Percentiles rank a stretch among this genome's conserved stretches.
phyloP scores from a whole-genome alignment of 2,329 filamentous ascomycete species.

The Ilyonectria sp. region DNA sequence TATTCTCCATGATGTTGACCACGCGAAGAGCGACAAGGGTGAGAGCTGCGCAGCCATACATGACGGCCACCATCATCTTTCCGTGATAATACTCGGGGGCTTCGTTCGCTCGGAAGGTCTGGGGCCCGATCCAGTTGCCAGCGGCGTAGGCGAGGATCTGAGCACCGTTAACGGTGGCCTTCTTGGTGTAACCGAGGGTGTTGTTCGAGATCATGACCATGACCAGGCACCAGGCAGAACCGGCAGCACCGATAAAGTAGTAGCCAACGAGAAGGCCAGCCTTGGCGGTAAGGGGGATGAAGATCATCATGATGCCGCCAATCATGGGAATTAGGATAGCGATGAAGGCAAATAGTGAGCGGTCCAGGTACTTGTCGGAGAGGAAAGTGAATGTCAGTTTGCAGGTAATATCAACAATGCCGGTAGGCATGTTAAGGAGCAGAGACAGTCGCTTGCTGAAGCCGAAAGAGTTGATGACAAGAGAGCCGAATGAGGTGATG shows the following conservation, averaged over 20 bases:
- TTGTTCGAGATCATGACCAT: constrained; percentile 50
- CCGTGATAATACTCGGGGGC: constrained; percentile 43
- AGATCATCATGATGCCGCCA: constrained; percentile 48
- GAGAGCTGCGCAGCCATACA: constrained; percentile 38
- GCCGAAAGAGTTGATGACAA: constrained; percentile 71
- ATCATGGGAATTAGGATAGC: constrained; percentile 48
- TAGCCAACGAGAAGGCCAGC: constrained; percentile 42
- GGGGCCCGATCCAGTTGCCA: constrained; percentile 45
- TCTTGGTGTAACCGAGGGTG: constrained; percentile 50
- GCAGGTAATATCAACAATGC: constrained; percentile 70
- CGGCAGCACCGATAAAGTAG: constrained; percentile 44
- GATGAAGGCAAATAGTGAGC: constrained; percentile 44
- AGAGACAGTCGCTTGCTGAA: constrained; percentile 68
- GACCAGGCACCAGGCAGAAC: constrained; percentile 46
- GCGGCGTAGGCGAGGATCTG: constrained; percentile 41
- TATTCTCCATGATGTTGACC: constrained; percentile 46
- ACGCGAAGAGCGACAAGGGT: constrained; percentile 34
- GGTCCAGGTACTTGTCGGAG: constrained; percentile 46
- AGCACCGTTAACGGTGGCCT: constrained; percentile 45
- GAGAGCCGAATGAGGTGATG: constrained; percentile 69
- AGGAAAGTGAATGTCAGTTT: constrained; percentile 52
- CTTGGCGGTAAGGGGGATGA: constrained; percentile 41
- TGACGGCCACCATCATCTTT: constrained; percentile 45
- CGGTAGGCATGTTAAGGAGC: constrained; percentile 72
- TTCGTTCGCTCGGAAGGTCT: constrained; percentile 44